Evolutionary conservation across 2,329 filamentous ascomycete species (phyloP).

Genomic region (Coccinonectria pachysandricola): DNA sequence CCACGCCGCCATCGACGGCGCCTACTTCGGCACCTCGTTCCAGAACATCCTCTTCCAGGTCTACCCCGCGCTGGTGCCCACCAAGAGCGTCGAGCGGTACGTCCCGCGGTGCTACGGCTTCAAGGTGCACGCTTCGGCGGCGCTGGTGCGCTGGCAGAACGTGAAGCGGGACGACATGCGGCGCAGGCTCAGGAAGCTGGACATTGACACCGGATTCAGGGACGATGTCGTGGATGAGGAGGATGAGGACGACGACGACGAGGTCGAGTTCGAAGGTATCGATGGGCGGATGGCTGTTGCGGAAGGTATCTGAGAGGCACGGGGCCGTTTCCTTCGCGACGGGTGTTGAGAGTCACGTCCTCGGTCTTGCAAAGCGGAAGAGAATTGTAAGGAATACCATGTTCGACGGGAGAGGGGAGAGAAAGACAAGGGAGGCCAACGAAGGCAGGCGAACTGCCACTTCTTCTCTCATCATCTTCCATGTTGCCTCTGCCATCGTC

Average conservation of each 20-base stretch:
- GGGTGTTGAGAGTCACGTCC: no score
- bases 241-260: conserved; percentile 51
- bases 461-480: no score
- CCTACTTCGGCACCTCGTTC: conserved; percentile 96
- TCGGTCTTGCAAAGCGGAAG: no score
- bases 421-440: no score
- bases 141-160: conserved; percentile 86
- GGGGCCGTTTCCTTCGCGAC: conserved; percentile 1
- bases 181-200: conserved; percentile 56
- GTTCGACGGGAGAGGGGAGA: no score
- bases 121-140: conserved; percentile 82
- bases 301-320: conserved; percentile 15
- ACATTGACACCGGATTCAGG: conserved; percentile 72
- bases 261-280: conserved; percentile 30
- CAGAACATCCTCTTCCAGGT: conserved; percentile 99
- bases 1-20: conserved; percentile 89
- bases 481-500: no score
- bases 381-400: no score
- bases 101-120: conserved; percentile 90
- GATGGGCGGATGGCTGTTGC: conserved; percentile 21
- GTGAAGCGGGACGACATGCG: conserved; percentile 73
- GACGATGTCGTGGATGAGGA: conserved; percentile 54
- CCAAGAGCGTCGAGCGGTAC: conserved; percentile 78
- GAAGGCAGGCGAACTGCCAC: no score
- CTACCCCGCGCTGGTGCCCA: conserved; percentile 79